Evolutionary conservation across 2,329 filamentous ascomycete species (phyloP), one percentile per base, ranked within the genome.

Genomic region (Pseudocercospora pini-densiflorae): DNA sequence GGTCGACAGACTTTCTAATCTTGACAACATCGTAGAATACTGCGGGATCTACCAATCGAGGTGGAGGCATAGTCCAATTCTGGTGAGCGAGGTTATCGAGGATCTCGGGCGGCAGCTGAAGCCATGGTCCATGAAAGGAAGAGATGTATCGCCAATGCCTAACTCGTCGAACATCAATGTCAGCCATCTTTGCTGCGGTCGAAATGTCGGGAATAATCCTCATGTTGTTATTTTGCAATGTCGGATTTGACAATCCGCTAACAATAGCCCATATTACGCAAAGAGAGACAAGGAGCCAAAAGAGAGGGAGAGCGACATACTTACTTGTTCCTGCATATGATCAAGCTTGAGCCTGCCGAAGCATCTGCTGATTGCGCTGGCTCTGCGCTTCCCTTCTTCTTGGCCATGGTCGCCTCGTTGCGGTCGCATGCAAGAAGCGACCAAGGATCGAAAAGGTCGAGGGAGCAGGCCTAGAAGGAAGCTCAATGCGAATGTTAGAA

Each of bases 141-240:
- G 91, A 93, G 66, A 95, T 93, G 78, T 93, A 92, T 70, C 89
- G 87, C 92, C 92, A 94, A 81, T 94, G 91, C 78, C 92, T 94
- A 63, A 43, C 2, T 73, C 23, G 45, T 49, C 49, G 65, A n/a
- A 14, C 4, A 31, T 24, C 55, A 58, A 43, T 58, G 21, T 53
- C 9, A 23, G 21, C 24, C 6, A 27, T 27, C 47, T 23, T 27
- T 0, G 21, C 1, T 24, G 21, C 21, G 14, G 47, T 27, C 10
- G 47, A 10, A 53, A 7, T 2, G 21, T 53, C 9, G 40, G 16
- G 6, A 16, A 4, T n/a, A 19, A 4, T 43, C 2, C 6, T 4
- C 16, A 43, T 8, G 16, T 43, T 1, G 16, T 8, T 43, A 5
- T 43, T 10, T 7, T 19, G 40, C 16, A 19, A n/a, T 19, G 16